These are phyloP conservation scores for Amanita pallidorosea DNA, from an alignment of 768 basidiomycete species.

Conservation along the genomic window DNA sequence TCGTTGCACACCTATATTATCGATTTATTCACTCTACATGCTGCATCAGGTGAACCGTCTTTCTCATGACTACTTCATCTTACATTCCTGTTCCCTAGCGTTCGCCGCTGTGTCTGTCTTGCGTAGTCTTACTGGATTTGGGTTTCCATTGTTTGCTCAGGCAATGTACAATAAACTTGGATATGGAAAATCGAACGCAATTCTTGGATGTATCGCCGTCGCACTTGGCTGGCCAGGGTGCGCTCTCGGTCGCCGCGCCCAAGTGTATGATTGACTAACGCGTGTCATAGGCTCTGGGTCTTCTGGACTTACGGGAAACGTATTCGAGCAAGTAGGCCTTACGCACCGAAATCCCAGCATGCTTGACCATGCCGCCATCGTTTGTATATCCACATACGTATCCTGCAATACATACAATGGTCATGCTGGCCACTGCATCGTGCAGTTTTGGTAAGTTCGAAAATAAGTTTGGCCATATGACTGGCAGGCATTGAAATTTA, in stretches of 20 bases:
- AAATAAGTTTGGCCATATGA: no score
- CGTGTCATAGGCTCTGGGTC: conserved; percentile 7
- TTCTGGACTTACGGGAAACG: conserved; percentile 6
- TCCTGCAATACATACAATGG: no score
- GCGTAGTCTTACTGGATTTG: conserved; percentile 69
- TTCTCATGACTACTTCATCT: not conserved
- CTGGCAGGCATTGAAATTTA: no score
- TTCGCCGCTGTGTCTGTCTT: conserved; percentile 55
- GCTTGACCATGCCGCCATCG: no score
- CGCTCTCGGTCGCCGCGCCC: conserved; percentile 14
- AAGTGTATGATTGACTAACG: no score
- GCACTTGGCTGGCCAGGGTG: conserved; percentile 19
- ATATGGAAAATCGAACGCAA: conserved; percentile 56
- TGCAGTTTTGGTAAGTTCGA: no score
- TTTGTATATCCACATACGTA: no score
- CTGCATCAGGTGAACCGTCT: conserved; percentile 43
- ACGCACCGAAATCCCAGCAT: conserved; percentile 1
- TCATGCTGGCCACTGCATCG: no score
- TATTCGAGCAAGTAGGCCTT: conserved; percentile 2
- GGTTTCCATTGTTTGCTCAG: conserved; percentile 71
- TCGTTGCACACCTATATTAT: no score
- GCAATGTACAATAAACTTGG: conserved; percentile 65
- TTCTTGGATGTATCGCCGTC: conserved; percentile 36
- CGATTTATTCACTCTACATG: no score
- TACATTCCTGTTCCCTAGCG: conserved; percentile 21